Evolutionary conservation across 768 basidiomycete genomes (phyloP), one percentile per base, ranked within the genome.

Genomic region (Lenzites betulinus): DNA sequence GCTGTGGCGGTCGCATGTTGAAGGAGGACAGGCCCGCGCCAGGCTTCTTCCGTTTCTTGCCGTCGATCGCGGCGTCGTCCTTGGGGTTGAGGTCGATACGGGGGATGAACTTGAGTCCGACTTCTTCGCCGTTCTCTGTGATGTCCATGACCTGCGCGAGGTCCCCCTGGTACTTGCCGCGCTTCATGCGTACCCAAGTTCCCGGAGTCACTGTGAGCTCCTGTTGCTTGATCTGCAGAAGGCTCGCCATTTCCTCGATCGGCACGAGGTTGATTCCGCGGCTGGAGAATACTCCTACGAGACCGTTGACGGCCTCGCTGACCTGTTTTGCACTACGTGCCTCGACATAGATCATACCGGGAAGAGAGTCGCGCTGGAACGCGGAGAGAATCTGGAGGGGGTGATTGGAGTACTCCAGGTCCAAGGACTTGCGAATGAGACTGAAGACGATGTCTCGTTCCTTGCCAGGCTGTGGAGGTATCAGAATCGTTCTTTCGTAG

Each of bases 281-380:
- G 67, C 84, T 87, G 28, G 86, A 83, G 73, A 94, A 99, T 54
- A 98, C 86, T 52, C 95, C 97, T 51, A 98, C 91, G 49, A 98
- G 88, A 26, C 96, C 96, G 58, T 86, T 83, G 70, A 92, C 85
- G 7, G 96, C 95, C 58, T 88, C 82, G 63, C 80, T 83, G 57
- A 98, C 96, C 67, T 93, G 87, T 60, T 92, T 87, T 30, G 93
- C 82, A 62, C 90, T 90, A 51, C 90, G 85, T 9, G 96, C 94
- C 76, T 99, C 97, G 48, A 99, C 88, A 70, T 98, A 99, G 62
- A 99, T 89, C 87, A 94, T 94, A 1, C 96, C 96, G 0, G 91
- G 87, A 2, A 99, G 79, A 2, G 95, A 95, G 72, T 98, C 95
- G 47, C 96, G 89, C 73, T 96, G 92, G 76, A 99, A 99, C 7